Percentiles rank a stretch among this genome's conserved stretches.
These are phyloP conservation scores for Tolypocladium inflatum DNA, from an alignment of 2,329 filamentous ascomycete genomes.

Conservation along the genomic window DNA sequence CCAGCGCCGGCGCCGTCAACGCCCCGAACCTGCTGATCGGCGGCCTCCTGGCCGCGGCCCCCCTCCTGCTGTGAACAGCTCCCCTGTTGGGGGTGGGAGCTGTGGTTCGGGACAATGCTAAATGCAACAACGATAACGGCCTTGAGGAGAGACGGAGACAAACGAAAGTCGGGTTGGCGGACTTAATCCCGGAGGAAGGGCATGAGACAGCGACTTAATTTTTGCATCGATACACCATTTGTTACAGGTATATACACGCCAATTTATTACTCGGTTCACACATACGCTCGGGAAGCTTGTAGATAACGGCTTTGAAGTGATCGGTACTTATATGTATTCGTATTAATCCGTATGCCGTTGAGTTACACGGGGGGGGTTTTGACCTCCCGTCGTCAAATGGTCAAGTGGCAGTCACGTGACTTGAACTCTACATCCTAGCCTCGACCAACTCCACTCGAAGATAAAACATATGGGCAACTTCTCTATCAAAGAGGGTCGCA, in stretches of 20 bases:
- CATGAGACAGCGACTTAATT: neutral
- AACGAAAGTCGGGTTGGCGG: neutral
- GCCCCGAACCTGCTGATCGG: conserved; percentile 12
- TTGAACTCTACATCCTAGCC: too few relatives aligned
- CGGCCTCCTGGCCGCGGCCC: conserved; percentile 11
- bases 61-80: conserved; percentile 13
- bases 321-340: too few relatives aligned
- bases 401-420: too few relatives aligned
- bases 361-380: too few relatives aligned
- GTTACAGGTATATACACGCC: neutral
- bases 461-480: too few relatives aligned
- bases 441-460: too few relatives aligned
- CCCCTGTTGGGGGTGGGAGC: neutral
- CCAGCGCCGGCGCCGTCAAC: conserved; percentile 7
- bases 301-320: neutral
- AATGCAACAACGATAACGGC: neutral
- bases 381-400: too few relatives aligned
- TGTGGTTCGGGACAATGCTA: neutral
- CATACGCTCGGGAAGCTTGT: neutral
- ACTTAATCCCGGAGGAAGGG: neutral
- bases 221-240: neutral
- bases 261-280: too few relatives aligned
- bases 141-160: neutral
- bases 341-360: too few relatives aligned
- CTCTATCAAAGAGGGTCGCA: too few relatives aligned